Conservation (phyloP, 345 rosid species). For the Trapa bicornis region DNA sequence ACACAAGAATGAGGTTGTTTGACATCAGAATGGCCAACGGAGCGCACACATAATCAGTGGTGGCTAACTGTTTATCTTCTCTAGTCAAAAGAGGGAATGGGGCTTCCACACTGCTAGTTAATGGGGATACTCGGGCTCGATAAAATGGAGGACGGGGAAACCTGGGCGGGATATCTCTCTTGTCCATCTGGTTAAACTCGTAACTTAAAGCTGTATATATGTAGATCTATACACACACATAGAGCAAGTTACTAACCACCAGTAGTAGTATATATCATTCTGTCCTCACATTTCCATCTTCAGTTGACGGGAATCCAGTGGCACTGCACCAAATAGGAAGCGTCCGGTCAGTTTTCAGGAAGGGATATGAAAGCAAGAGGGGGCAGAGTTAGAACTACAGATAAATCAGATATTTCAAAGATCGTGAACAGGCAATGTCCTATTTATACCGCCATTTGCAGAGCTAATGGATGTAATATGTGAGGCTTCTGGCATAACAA, state of each 20-base stretch:
- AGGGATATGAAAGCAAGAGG: no score
- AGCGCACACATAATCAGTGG: not conserved
- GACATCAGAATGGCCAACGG: not conserved
- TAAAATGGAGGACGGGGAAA: not conserved
- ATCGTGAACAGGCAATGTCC: not conserved
- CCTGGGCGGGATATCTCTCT: not conserved
- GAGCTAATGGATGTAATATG: not conserved
- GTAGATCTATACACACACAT: not conserved
- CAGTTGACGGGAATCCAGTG: not conserved
- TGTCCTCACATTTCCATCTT: slow-evolving; percentile 5
- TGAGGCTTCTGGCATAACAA: not conserved
- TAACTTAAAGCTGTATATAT: not conserved
- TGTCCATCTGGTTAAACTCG: not conserved
- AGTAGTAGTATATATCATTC: not conserved
- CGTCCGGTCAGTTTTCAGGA: not conserved
- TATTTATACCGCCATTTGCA: not conserved
- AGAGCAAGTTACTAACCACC: not conserved
- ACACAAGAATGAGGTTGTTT: not conserved
- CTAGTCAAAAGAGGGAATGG: not conserved
- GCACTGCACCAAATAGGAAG: not conserved
- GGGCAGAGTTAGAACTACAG: not conserved
- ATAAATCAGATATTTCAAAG: not conserved
- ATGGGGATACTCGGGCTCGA: not conserved
- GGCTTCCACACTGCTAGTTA: not conserved
- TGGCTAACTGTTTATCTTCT: not conserved